phyloP scores from a whole-genome alignment of 2,329 filamentous ascomycete genomes.

The Bipolaris bicolor region DNA sequence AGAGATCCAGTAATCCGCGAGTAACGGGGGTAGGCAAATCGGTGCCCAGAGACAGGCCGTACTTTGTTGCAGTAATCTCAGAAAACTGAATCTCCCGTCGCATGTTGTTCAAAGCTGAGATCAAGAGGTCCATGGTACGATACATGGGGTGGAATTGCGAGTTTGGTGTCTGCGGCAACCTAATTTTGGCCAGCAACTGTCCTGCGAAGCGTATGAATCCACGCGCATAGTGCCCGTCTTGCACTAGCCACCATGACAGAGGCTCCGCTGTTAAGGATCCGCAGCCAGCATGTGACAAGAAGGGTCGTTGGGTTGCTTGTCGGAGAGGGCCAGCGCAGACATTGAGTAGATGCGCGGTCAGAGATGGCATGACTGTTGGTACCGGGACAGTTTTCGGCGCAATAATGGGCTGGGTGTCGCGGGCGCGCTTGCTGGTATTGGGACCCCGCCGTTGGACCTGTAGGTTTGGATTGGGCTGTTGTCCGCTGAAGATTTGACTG shows the following conservation, averaged over 20 bases:
- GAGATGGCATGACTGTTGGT: constrained; percentile 49
- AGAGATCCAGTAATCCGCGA: constrained; percentile 62
- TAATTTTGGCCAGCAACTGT: constrained; percentile 66
- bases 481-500: constrained; percentile 52
- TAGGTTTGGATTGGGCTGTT: constrained; percentile 57
- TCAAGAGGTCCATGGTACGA: constrained; percentile 66
- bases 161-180: constrained; percentile 57
- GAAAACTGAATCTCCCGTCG: constrained; percentile 72
- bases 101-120: constrained; percentile 70
- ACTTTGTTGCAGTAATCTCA: constrained; percentile 66
- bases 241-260: constrained; percentile 71
- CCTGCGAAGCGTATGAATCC: constrained; percentile 72
- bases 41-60: constrained; percentile 59
- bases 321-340: constrained; percentile 56
- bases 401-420: constrained; percentile 48
- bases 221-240: constrained; percentile 74
- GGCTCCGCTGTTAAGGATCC: constrained; percentile 64
- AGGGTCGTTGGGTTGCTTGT: constrained; percentile 68
- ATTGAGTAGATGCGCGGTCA: constrained; percentile 64
- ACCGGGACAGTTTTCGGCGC: constrained; percentile 36
- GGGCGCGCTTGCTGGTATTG: constrained; percentile 45
- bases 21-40: constrained; percentile 58
- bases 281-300: constrained; percentile 68
- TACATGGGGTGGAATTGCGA: constrained; percentile 58
- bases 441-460: constrained; percentile 54